Percentiles rank a stretch among this genome's conserved stretches.
These are phyloP conservation scores for Botryobasidium botryosum DNA, from an alignment of 768 basidiomycete species.

Conservation along the genomic window DNA sequence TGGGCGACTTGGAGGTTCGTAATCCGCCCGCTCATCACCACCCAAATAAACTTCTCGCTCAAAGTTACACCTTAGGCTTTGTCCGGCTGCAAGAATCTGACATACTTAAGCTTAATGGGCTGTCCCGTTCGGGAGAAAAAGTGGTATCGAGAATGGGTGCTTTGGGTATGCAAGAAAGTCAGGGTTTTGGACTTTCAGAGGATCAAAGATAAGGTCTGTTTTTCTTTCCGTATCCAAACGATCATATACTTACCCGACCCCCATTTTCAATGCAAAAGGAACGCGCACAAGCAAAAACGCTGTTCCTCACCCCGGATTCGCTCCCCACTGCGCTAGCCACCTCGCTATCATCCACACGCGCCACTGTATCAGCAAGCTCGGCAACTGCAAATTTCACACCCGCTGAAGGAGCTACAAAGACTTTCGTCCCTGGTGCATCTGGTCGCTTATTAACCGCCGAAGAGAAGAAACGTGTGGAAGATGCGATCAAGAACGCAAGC, in stretches of 20 bases:
- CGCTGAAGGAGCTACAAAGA: slow-evolving; percentile 66
- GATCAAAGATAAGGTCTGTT: slow-evolving; percentile 73
- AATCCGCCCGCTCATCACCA: slow-evolving; percentile 8
- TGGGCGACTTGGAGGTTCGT: slow-evolving; percentile 55
- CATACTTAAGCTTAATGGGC: slow-evolving; percentile 60
- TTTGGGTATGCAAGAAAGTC: slow-evolving; percentile 70
- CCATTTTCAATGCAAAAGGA: slow-evolving; percentile 34
- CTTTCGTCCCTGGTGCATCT: slow-evolving; percentile 31
- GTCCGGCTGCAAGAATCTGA: slow-evolving; percentile 46
- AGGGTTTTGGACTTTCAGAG: slow-evolving; percentile 92
- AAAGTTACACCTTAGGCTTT: slow-evolving; percentile 18
- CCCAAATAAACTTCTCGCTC: slow-evolving; percentile 27
- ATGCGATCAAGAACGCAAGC: slow-evolving; percentile 78
- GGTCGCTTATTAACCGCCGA: slow-evolving; percentile 84
- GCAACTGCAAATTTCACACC: slow-evolving; percentile 34
- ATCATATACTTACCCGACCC: not conserved
- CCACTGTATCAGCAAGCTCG: slow-evolving; percentile 36
- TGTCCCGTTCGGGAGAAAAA: slow-evolving; percentile 82
- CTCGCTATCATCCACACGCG: slow-evolving; percentile 55
- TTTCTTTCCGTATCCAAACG: not conserved
- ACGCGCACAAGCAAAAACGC: slow-evolving; percentile 48
- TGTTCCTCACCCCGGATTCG: slow-evolving; percentile 70
- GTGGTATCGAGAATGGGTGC: slow-evolving; percentile 94
- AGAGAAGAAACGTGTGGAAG: slow-evolving; percentile 72
- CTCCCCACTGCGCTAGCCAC: slow-evolving; percentile 67